Percentiles rank a stretch among this genome's conserved stretches.
Evolutionary conservation across 805 yeast species (phyloP).

Genomic region (Naumovozyma castellii): DNA sequence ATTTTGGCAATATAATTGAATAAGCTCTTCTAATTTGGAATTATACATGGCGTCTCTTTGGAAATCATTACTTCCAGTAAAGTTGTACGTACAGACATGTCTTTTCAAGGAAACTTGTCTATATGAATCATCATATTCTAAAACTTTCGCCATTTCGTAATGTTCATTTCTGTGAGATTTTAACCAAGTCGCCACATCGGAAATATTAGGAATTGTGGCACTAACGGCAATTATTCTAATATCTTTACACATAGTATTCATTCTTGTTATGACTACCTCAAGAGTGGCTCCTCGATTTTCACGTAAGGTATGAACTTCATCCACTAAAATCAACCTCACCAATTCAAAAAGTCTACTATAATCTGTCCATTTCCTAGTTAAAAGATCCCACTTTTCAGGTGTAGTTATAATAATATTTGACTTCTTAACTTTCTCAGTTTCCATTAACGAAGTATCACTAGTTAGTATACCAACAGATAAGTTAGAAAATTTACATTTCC

Average conservation of each 20-base stretch:
- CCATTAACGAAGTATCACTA: slow-evolving; percentile 41
- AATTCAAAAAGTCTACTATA: slow-evolving; percentile 32
- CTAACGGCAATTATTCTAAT: slow-evolving; percentile 41
- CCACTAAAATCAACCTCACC: slow-evolving; percentile 38
- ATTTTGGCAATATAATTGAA: slow-evolving; percentile 31
- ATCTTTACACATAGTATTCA: slow-evolving; percentile 32
- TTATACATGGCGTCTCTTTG: slow-evolving; percentile 40
- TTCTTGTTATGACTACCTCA: slow-evolving; percentile 40
- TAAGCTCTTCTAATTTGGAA: slow-evolving; percentile 33
- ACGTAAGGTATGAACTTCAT: slow-evolving; percentile 40
- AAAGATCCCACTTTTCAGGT: slow-evolving; percentile 54
- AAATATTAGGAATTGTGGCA: slow-evolving; percentile 46
- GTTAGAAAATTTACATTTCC: slow-evolving; percentile 37
- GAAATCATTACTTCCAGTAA: slow-evolving; percentile 35
- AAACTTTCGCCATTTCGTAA: slow-evolving; percentile 26
- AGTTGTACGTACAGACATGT: slow-evolving; percentile 36
- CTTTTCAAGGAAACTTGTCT: slow-evolving; percentile 37
- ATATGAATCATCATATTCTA: slow-evolving; percentile 39
- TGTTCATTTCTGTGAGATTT: slow-evolving; percentile 12
- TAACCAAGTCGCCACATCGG: slow-evolving; percentile 40
- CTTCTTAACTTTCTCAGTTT: slow-evolving; percentile 37
- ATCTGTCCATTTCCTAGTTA: slow-evolving; percentile 44
- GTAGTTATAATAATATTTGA: slow-evolving; percentile 48
- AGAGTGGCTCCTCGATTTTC: slow-evolving; percentile 41
- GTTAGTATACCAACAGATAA: slow-evolving; percentile 43